Conservation (phyloP, 2,329 filamentous ascomycete species). For the Thielaviopsis punctulata region DNA sequence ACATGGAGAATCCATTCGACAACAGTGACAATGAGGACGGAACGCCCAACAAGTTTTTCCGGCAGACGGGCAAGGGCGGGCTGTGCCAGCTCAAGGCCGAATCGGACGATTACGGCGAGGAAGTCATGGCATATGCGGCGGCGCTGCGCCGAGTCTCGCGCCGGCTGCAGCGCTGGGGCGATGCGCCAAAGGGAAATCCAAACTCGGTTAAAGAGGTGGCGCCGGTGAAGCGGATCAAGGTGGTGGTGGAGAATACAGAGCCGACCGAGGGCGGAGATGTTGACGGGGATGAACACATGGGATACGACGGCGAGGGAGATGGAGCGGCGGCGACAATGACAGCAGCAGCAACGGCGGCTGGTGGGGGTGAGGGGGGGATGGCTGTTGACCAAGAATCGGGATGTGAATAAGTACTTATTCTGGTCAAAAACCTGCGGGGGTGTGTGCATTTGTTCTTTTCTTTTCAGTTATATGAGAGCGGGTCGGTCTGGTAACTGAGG, state of each 20-base stretch:
- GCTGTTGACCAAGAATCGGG: conserved; percentile 25
- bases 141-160: conserved; percentile 46
- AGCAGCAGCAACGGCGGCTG: conserved; percentile 18
- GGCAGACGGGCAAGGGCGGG: conserved; percentile 43
- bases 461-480: background rate
- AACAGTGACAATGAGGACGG: conserved; percentile 43
- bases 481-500: no score
- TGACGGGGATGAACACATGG: conserved; percentile 18
- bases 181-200: conserved; percentile 23
- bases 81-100: conserved; percentile 45
- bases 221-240: conserved; percentile 26
- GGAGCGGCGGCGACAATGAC: conserved; percentile 17
- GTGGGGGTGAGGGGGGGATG: conserved; percentile 23
- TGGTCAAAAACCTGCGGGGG: background rate
- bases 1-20: conserved; percentile 36
- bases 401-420: conserved; percentile 1
- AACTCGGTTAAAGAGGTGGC: conserved; percentile 26
- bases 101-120: conserved; percentile 60
- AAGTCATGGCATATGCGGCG: conserved; percentile 47
- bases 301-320: conserved; percentile 15
- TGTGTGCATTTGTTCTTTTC: background rate
- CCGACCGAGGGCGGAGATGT: conserved; percentile 15
- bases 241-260: conserved; percentile 12
- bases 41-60: conserved; percentile 22
- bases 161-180: conserved; percentile 53